These are phyloP conservation scores for Passalora sequoiae DNA, from an alignment of 2,329 filamentous ascomycete species.

Conservation along the genomic window DNA sequence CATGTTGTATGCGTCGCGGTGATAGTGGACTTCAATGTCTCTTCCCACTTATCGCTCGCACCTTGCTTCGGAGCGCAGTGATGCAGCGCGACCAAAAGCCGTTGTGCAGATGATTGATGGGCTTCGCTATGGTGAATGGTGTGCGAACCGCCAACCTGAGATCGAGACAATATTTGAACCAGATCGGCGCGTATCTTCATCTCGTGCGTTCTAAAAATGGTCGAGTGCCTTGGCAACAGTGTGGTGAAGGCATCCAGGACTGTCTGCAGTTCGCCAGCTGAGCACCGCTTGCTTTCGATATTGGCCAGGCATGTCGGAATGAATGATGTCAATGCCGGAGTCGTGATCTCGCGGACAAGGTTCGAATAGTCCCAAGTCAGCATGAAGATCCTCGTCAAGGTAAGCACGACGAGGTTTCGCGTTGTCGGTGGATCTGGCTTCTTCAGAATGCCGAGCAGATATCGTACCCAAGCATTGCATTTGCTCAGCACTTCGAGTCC, in stretches of 20 bases:
- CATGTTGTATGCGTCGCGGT: slow-evolving; percentile 64
- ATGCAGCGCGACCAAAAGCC: slow-evolving; percentile 65
- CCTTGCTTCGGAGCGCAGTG: slow-evolving; percentile 77
- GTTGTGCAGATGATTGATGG: slow-evolving; percentile 50
- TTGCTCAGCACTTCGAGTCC: slow-evolving; percentile 76
- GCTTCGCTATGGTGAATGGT: slow-evolving; percentile 18
- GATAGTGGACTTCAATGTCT: slow-evolving; percentile 53
- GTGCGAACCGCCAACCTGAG: slow-evolving; percentile 32
- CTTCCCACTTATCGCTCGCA: slow-evolving; percentile 72
- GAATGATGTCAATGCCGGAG: slow-evolving; percentile 71
- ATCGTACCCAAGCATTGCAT: slow-evolving; percentile 69
- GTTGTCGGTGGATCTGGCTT: slow-evolving; percentile 71
- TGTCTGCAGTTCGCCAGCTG: slow-evolving; percentile 49
- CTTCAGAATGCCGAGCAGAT: slow-evolving; percentile 69
- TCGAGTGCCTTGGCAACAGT: slow-evolving; percentile 73
- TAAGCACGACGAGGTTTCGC: slow-evolving; percentile 71
- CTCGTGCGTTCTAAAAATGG: slow-evolving; percentile 72
- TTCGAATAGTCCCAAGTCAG: slow-evolving; percentile 78
- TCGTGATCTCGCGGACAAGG: slow-evolving; percentile 79
- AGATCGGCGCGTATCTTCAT: slow-evolving; percentile 51
- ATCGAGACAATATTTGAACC: slow-evolving; percentile 33
- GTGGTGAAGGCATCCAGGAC: slow-evolving; percentile 66
- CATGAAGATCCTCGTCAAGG: slow-evolving; percentile 76
- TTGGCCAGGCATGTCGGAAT: slow-evolving; percentile 68
- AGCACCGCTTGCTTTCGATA: slow-evolving; percentile 37